Evolutionary conservation across 2,329 filamentous ascomycete genomes (phyloP).

Genomic region (Pseudophaeomoniella oleicola): DNA sequence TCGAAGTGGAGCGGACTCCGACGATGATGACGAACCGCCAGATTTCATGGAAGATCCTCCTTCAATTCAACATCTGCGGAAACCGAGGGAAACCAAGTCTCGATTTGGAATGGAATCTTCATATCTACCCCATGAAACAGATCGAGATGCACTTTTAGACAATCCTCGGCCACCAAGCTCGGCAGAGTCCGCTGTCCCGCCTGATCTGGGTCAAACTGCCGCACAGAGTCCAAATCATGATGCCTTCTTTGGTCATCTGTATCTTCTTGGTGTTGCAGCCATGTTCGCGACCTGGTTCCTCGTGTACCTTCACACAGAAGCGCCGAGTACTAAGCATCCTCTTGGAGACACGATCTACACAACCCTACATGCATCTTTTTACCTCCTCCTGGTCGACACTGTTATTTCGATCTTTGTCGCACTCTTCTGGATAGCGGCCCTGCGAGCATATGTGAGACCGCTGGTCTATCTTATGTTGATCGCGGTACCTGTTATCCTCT

Average conservation of each 20-base stretch:
- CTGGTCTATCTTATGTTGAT: conserved; percentile 69
- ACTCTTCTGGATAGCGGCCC: conserved; percentile 73
- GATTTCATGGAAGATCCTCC: conserved; percentile 35
- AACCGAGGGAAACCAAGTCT: conserved; percentile 24
- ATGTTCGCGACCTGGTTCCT: conserved; percentile 81
- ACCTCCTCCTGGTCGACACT: conserved; percentile 82
- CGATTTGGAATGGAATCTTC: conserved; percentile 22
- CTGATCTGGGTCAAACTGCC: conserved; percentile 42
- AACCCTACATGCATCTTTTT: conserved; percentile 70
- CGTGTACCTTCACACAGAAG: conserved; percentile 75
- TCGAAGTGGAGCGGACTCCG: conserved; percentile 27
- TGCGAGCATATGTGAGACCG: conserved; percentile 77
- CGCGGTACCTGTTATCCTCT: conserved; percentile 70
- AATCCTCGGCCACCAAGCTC: conserved; percentile 33
- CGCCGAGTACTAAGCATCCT: conserved; percentile 51
- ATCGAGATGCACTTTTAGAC: conserved; percentile 32
- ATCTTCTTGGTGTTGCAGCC: conserved; percentile 67
- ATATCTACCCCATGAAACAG: conserved; percentile 35
- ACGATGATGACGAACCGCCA: conserved; percentile 25
- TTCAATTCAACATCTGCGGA: conserved; percentile 43
- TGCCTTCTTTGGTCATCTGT: conserved; percentile 81
- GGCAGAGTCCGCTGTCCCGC: conserved; percentile 34
- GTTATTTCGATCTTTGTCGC: conserved; percentile 80
- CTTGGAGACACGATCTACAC: conserved; percentile 92
- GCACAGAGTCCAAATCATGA: conserved; percentile 69